Conservation (phyloP, 495 filamentous ascomycete genomes). For the Annulohypoxylon moriforme region DNA sequence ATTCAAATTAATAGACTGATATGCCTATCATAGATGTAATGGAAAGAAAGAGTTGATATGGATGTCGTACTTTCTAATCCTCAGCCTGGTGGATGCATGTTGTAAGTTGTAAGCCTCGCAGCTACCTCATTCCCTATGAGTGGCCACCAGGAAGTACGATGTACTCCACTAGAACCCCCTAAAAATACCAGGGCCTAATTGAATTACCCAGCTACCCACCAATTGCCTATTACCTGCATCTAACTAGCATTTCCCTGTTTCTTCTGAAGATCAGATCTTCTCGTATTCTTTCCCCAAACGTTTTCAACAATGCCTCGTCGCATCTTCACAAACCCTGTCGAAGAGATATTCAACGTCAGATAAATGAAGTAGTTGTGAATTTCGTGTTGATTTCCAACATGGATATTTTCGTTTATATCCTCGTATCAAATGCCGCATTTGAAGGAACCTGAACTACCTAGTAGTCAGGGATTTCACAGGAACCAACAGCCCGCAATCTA, state of each 20-base stretch:
- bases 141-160: background rate
- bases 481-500: conserved; percentile 21
- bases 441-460: background rate
- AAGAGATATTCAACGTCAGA: background rate
- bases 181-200: conserved; percentile 22
- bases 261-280: background rate
- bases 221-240: background rate
- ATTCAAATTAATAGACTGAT: background rate
- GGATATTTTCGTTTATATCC: background rate
- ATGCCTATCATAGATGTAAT: background rate
- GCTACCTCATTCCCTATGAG: background rate
- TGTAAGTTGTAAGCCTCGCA: background rate
- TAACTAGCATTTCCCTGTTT: background rate
- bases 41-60: background rate
- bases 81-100: conserved; percentile 4
- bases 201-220: conserved; percentile 7
- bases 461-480: conserved; percentile 19
- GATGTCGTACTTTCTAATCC: background rate
- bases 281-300: conserved; percentile 14
- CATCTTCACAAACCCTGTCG: background rate
- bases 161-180: no score
- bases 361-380: background rate
- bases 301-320: conserved; percentile 20
- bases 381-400: conserved; percentile 7
- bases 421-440: conserved; percentile 17